phyloP scores from a whole-genome alignment of 2,329 filamentous ascomycete genomes.

The Massarina eburnea region DNA sequence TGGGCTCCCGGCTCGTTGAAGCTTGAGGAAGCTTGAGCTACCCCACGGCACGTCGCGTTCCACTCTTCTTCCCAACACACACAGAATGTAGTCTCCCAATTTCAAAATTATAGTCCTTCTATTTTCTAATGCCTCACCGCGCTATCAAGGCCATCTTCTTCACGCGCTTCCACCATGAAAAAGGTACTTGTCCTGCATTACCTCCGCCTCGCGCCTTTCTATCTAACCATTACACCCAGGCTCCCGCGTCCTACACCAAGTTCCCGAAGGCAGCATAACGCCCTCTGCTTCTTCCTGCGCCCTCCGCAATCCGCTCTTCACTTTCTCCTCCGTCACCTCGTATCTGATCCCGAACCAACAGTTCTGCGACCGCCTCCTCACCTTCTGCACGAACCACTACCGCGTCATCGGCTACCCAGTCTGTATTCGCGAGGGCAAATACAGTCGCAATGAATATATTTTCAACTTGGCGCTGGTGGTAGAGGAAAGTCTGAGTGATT shows the following conservation, averaged over 20 bases:
- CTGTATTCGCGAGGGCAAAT: conserved; percentile 74
- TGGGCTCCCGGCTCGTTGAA: too few species aligned
- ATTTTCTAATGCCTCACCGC: conserved; percentile 36
- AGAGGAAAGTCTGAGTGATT: conserved; percentile 65
- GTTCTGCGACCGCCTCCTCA: conserved; percentile 89
- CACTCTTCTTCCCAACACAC: neutral
- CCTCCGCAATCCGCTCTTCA: conserved; percentile 67
- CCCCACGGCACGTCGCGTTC: neutral
- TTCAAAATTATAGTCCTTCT: neutral
- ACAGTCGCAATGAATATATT: conserved; percentile 93
- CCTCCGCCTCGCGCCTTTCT: neutral
- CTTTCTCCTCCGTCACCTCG: conserved; percentile 83
- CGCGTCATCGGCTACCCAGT: conserved; percentile 86
- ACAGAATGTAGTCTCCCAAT: conserved; percentile 21
- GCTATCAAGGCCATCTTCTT: conserved; percentile 67
- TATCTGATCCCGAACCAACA: conserved; percentile 95
- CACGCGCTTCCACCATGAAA: conserved; percentile 64
- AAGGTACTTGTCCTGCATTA: conserved; percentile 24
- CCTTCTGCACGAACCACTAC: conserved; percentile 73
- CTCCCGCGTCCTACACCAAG: conserved; percentile 65
- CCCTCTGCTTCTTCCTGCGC: conserved; percentile 44
- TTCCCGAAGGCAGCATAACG: conserved; percentile 61
- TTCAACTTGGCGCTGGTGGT: conserved; percentile 95
- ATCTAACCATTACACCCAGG: conserved; percentile 46
- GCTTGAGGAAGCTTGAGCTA: neutral